Evolutionary conservation across 2,329 filamentous ascomycete genomes (phyloP), one percentile per base, ranked within the genome.

Genomic region (Sporothrix humicola): DNA sequence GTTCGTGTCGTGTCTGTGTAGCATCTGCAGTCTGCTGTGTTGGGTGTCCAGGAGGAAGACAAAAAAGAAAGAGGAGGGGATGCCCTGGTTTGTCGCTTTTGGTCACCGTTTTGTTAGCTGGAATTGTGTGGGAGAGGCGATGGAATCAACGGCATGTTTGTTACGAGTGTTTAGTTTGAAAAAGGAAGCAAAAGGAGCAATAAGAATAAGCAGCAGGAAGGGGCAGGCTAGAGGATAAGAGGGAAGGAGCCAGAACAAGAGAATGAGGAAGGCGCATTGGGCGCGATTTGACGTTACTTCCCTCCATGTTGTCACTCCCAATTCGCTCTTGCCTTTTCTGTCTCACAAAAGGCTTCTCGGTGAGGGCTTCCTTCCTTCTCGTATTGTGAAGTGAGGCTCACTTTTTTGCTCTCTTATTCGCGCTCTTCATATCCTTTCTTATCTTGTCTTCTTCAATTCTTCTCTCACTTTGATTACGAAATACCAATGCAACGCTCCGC

Each of bases 111-210:
- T 31, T 44, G 7, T 63, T 66, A n/a, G 42, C 2, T n/a, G n/a
- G 61, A 44, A 13, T 66, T 46, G 59, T 37, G 37, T 13, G 7
- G n/a, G 12, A 48, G 42, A 66, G n/a, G 61, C 10, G 61, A 66
- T 66, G 61, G 61, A 66, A 26, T 26, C 59, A 65, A 46, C 10
- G 42, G n/a, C 37, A 9, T 46, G 37, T 65, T 65, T 46, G 17
- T 65, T 13, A 46, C n/a, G 61, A 46, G 61, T 48, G 42, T 8
- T 66, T 20, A 1, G 3, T 48, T 48, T 65, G 4, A n/a, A 20
- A 44, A 23, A 66, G 48, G 42, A 23, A 50, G 44, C 2, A 23
- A 31, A 6, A 52, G 46, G 15, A 37, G 65, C 65, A 52, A 52
- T 37, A 52, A 52, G 46, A 37, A 37, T 37, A 37, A 37, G 31